Conservation (phyloP, 768 basidiomycete genomes). For the Rubroboletus pulcherrimus region DNA sequence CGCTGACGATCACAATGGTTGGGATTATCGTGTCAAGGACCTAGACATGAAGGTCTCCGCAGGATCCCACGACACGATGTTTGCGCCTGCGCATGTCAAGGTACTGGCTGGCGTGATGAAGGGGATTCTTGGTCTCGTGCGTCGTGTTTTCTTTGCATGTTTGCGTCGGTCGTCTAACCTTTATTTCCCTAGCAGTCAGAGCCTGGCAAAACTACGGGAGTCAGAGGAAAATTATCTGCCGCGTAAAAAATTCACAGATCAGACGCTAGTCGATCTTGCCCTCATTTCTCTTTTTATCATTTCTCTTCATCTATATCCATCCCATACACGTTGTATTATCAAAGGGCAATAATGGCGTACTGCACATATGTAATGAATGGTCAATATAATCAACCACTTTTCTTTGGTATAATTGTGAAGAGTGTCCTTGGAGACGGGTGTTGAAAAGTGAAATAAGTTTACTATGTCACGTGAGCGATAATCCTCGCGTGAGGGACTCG, state of each 20-base stretch:
- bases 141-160: not conserved
- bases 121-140: conserved; percentile 14
- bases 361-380: not conserved
- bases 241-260: too few relatives aligned
- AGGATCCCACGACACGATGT: conserved; percentile 31
- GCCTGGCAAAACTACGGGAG: not conserved
- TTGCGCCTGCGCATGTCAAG: conserved; percentile 31
- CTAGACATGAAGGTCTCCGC: conserved; percentile 27
- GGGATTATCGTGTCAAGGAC: conserved; percentile 26
- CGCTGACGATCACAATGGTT: conserved; percentile 30
- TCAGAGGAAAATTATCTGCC: not conserved
- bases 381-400: not conserved
- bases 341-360: not conserved
- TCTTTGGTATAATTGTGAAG: not conserved
- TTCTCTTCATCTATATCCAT: not conserved
- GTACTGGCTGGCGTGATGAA: conserved; percentile 26
- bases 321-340: not conserved
- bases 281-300: not conserved
- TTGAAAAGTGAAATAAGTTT: not conserved
- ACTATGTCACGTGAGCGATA: conserved; percentile 14
- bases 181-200: not conserved
- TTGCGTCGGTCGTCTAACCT: not conserved
- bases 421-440: not conserved
- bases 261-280: not conserved
- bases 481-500: not conserved